Percentiles rank a stretch among this genome's conserved stretches.
Conservation (phyloP, 2,329 filamentous ascomycete species). For the Verticillium nonalfalfae region DNA sequence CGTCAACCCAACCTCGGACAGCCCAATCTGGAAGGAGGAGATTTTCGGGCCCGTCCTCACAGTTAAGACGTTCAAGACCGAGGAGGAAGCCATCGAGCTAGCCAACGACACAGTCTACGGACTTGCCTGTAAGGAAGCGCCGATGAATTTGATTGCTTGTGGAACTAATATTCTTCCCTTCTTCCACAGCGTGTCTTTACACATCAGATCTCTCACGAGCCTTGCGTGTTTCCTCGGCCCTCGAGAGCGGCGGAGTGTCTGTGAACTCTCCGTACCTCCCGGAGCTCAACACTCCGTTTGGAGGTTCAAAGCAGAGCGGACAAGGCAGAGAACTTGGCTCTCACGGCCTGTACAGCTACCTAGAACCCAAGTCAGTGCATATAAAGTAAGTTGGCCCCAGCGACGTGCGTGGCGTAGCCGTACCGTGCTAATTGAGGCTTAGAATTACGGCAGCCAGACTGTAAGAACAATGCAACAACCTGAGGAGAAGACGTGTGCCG, state of each 20-base stretch:
- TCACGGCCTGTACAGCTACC: constrained; percentile 18
- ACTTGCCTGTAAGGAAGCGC: constrained; percentile 33
- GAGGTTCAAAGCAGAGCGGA: constrained; percentile 4
- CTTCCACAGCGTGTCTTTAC: constrained; percentile 28
- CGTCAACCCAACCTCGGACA: constrained; percentile 17
- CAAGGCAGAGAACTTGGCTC: constrained; percentile 7
- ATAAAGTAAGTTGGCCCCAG: constrained; percentile 11
- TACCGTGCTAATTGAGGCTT: not conserved
- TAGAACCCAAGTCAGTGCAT: constrained; percentile 20
- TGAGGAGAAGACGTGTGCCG: not conserved
- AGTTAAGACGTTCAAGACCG: constrained; percentile 32
- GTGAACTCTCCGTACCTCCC: constrained; percentile 2
- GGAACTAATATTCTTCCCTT: not conserved
- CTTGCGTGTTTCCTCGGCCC: not conserved
- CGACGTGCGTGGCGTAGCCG: not conserved
- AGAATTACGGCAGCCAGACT: not conserved
- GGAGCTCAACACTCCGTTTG: constrained; percentile 5
- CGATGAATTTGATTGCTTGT: not conserved
- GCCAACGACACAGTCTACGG: constrained; percentile 42
- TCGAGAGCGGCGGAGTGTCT: constrained; percentile 1
- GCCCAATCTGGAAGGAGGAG: constrained; percentile 41
- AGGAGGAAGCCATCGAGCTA: constrained; percentile 40
- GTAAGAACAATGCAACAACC: not conserved
- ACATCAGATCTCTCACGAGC: constrained; percentile 3
- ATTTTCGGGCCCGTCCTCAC: constrained; percentile 57